phyloP scores from a whole-genome alignment of 1,284 basidiomycete genomes.

The Stereum hirsutum region DNA sequence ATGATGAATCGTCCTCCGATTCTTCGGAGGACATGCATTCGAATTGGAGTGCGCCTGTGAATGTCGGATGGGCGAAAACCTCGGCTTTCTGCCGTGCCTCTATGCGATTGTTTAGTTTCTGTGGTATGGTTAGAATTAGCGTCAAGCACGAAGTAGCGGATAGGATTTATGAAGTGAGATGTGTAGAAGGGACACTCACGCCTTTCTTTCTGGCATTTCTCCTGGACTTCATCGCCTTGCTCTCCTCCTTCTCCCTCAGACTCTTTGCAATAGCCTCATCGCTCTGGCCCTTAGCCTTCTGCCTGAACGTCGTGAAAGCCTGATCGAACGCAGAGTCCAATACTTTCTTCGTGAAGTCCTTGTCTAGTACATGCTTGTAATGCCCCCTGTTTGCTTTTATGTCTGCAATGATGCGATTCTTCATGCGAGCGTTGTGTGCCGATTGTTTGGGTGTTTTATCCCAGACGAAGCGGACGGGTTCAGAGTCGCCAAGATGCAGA shows the following conservation, averaged over 20 bases:
- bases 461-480: constrained; percentile 68
- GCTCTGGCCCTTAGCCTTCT: constrained; percentile 53
- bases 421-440: constrained; percentile 62
- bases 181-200: constrained; percentile 32
- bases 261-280: constrained; percentile 33
- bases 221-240: constrained; percentile 50
- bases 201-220: constrained; percentile 50
- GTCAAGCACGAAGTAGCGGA: not conserved
- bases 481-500: constrained; percentile 25
- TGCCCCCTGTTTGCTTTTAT: constrained; percentile 41
- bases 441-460: constrained; percentile 65
- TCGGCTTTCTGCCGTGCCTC: constrained; percentile 43
- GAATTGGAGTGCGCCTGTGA: constrained; percentile 56
- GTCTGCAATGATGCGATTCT: constrained; percentile 47
- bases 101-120: constrained; percentile 61
- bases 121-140: constrained; percentile 1
- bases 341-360: constrained; percentile 55
- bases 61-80: constrained; percentile 46
- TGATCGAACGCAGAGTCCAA: constrained; percentile 61
- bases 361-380: constrained; percentile 54
- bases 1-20: constrained; percentile 46
- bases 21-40: constrained; percentile 78
- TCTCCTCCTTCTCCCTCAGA: constrained; percentile 42
- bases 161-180: no score
- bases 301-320: constrained; percentile 55